Base-by-base conservation (phyloP, 75 land plant species). In the Selaginella moellendorffii region DNA sequence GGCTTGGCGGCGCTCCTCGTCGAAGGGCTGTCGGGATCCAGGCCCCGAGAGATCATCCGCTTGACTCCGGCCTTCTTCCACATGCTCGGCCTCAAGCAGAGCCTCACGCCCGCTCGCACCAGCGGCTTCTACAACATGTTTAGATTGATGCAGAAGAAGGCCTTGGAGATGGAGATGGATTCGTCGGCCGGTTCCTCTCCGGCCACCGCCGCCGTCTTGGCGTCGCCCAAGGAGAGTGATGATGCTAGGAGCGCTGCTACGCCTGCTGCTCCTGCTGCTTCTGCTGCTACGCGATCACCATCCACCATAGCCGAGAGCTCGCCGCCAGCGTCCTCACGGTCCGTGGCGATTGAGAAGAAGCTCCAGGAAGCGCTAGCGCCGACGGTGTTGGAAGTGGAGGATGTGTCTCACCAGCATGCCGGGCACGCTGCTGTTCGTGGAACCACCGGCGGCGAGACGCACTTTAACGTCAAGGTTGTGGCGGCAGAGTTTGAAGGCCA, bases 121-220 rank as follows among this genome's bases (percentile, higher is more conserved):
- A 90, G 83, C 67, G 97, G 97, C 30, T 85, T 90, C 52, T 63
- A 83, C n/a, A 90, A 90, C 61, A 90, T 87, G 92, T 72, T 90
- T 42, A 74, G 71, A 66, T 63, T 87, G 65, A 90, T 90, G 88
- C 88, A 91, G 76, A 74, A 74, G 78, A 87, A 84, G 65, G 82
- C 97, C 0, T 60, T 87, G 31, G 64, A 79, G 62, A 42, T 78
- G 31, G n/a, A 61, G 53, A 63, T 54, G 53, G 71, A 64, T 36
- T 14, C 46, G n/a, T n/a, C n/a, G n/a, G n/a, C n/a, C n/a, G n/a
- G n/a, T n/a, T n/a, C n/a, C n/a, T n/a, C n/a, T n/a, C n/a, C n/a
- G n/a, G n/a, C n/a, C n/a, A n/a, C n/a, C n/a, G n/a, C n/a, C n/a
- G n/a, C n/a, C n/a, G n/a, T n/a, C n/a, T n/a, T n/a, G n/a, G n/a